Base-by-base conservation (phyloP, 73 alveolate genomes). In the Paramecium tetraurelia region DNA sequence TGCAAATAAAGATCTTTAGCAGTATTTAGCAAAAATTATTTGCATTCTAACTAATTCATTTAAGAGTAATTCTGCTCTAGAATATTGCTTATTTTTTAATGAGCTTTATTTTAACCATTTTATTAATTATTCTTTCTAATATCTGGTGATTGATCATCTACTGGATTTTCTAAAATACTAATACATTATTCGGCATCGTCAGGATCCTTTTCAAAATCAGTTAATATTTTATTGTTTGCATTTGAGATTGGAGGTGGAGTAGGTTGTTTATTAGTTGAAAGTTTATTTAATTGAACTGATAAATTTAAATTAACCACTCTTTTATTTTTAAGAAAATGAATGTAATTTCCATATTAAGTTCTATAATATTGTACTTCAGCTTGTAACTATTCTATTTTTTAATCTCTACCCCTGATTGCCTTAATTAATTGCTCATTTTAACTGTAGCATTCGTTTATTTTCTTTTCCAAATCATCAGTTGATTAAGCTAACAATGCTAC, bases 321-420 rank as follows among this genome's bases (percentile, higher is more conserved):
- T 46, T 80, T 80, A 80, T 80, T 80, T 80, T 80, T 80, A 22
- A 80, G 46, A 21, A 80, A 80, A 18, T 21, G 21, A 21, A 80
- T 80, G 38, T 80, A 80, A 46, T 80, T 80, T 5, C 76, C 76
- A 80, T 80, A 44, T 80, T 80, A 80, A 24, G 75, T 80, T 80
- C 72, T 80, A 46, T 80, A 80, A 48, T 18, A 80, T 43, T 80
- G 48, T 3, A 46, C 70, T 44, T 80, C 90, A 1, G 70, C 75
- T 44, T 80, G 22, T 40, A 80, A 40, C 27, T 80, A 40, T 46
- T 80, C 21, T 24, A 80, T 80, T 80, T 80, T 80, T 22, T 80
- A 44, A 22, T 80, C 90, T 63, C 75, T 80, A 38, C 48, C 16
- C 14, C 11, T 40, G 27, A 44, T 46, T 14, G 43, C 70, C 18